A percentile compares a stretch with the other conserved stretches of the same genome.
phyloP scores from a whole-genome alignment of 495 filamentous ascomycete genomes.

The Xylaria venustula region DNA sequence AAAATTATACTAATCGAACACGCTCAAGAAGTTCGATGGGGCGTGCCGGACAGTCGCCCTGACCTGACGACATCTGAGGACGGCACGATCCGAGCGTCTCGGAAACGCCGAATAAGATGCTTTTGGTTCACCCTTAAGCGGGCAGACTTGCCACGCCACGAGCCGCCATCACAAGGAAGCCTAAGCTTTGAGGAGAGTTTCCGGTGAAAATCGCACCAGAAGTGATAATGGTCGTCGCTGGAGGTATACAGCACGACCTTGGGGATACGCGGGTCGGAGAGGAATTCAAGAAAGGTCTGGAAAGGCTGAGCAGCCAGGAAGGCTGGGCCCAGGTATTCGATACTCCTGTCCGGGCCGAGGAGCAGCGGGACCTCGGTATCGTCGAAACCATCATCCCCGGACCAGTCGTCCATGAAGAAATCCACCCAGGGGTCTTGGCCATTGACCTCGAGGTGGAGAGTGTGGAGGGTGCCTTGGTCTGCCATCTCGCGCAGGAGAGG shows the following conservation, averaged over 20 bases:
- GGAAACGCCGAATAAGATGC: background rate
- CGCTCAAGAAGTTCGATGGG: too few species aligned
- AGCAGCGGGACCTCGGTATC: background rate
- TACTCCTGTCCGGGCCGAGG: background rate
- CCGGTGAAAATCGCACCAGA: constrained; percentile 6
- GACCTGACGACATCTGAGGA: background rate
- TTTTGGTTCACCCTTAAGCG: constrained; percentile 3
- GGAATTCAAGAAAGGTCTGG: constrained; percentile 2
- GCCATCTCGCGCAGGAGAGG: constrained; percentile 19
- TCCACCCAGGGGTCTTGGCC: constrained; percentile 17
- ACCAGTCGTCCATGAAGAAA: constrained; percentile 22
- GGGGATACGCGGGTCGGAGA: background rate
- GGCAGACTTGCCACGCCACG: constrained; percentile 2
- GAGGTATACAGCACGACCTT: background rate
- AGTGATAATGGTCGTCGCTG: constrained; percentile 4
- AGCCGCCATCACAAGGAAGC: background rate
- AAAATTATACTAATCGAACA: too few species aligned
- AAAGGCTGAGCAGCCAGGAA: constrained; percentile 2
- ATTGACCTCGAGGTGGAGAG: constrained; percentile 18
- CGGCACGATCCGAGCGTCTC: background rate
- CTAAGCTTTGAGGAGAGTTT: background rate
- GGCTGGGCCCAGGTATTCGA: background rate
- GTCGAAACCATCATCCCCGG: background rate
- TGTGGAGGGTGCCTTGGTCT: constrained; percentile 19
- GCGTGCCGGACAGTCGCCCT: background rate